A percentile compares a stretch with the other conserved stretches of the same genome.
Evolutionary conservation across 176 grass and related monocot species (phyloP).

Genomic region (Triticum turgidum): DNA sequence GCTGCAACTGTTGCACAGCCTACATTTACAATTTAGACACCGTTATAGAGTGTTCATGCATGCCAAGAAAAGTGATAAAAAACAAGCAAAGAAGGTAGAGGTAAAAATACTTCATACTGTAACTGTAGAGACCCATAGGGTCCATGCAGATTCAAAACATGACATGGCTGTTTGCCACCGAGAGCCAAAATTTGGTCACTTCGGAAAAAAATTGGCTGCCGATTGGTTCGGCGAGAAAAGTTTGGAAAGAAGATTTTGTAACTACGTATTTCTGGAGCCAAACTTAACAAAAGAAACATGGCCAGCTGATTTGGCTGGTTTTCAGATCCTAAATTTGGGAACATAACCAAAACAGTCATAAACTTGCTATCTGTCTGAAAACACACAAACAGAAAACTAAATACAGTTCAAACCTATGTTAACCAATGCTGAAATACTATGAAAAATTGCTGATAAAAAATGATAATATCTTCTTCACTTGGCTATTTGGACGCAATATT

Average conservation of each 20-base stretch:
- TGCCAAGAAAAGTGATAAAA: background rate
- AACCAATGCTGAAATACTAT: background rate
- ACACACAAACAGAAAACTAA: background rate
- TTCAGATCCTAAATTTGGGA: background rate
- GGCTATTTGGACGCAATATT: background rate
- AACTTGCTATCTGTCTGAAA: background rate
- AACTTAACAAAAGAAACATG: conserved; percentile 2
- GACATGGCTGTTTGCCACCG: background rate
- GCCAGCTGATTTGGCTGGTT: background rate
- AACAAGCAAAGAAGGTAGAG: background rate
- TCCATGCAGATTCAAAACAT: background rate
- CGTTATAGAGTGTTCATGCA: conserved; percentile 14
- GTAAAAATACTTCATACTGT: background rate
- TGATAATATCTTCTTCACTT: background rate
- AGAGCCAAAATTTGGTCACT: background rate
- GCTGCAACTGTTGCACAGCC: conserved; percentile 89
- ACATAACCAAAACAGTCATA: background rate
- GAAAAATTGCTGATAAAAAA: background rate
- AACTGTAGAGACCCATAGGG: conserved; percentile 2
- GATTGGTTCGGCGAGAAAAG: background rate
- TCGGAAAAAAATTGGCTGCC: background rate
- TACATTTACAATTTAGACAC: conserved; percentile 39
- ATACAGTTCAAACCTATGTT: background rate
- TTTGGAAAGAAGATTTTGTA: background rate
- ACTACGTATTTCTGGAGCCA: background rate